Percentiles rank a stretch among this genome's conserved stretches.
phyloP scores from a whole-genome alignment of 2,329 filamentous ascomycete genomes.

The Phoma sp. region DNA sequence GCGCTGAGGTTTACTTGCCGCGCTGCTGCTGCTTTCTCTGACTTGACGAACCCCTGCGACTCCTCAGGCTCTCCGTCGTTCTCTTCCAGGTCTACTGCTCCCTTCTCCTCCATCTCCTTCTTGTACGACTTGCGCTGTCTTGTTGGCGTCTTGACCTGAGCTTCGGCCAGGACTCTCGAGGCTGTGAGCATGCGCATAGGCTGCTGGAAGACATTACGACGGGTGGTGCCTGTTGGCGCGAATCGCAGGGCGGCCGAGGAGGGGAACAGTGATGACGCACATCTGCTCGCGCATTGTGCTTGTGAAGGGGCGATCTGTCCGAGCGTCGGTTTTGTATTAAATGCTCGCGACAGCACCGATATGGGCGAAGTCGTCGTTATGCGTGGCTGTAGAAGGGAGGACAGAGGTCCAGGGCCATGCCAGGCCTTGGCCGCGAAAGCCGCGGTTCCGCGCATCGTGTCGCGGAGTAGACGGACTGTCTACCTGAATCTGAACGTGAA shows the following conservation, averaged over 20 bases:
- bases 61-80: constrained; percentile 61
- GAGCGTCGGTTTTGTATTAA: constrained; percentile 18
- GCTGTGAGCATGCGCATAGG: constrained; percentile 37
- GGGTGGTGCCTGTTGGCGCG: constrained; percentile 27
- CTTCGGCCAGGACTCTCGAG: constrained; percentile 37
- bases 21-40: constrained; percentile 84
- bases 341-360: constrained; percentile 21
- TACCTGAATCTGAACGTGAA: constrained; percentile 29
- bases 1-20: constrained; percentile 90
- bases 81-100: constrained; percentile 44
- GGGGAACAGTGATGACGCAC: constrained; percentile 21
- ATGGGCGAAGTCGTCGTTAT: constrained; percentile 24
- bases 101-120: constrained; percentile 48
- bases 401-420: constrained; percentile 42
- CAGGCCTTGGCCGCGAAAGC: constrained; percentile 43
- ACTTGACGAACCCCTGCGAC: constrained; percentile 70
- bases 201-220: constrained; percentile 35
- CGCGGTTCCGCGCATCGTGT: constrained; percentile 46
- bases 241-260: constrained; percentile 18
- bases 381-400: constrained; percentile 41
- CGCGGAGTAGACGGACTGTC: constrained; percentile 27
- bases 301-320: neutral
- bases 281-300: constrained; percentile 7
- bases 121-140: constrained; percentile 44
- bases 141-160: constrained; percentile 23